Evolutionary conservation across 2,329 filamentous ascomycete genomes (phyloP), one percentile per base, ranked within the genome.

Genomic region (Bretziella fagacearum): DNA sequence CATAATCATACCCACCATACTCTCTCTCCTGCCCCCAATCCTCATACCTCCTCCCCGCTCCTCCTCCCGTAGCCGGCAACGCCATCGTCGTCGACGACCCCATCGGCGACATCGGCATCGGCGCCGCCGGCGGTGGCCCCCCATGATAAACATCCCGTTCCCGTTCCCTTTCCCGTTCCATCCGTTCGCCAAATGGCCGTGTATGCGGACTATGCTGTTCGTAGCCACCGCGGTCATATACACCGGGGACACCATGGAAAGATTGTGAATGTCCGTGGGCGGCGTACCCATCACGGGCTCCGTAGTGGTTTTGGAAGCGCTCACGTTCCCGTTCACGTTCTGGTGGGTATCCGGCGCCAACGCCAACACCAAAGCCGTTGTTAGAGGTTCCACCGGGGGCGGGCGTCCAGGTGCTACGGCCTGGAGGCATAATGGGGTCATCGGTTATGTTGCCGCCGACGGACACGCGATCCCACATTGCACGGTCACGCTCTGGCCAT

Each of bases 201-300:
- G 40, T 43, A 3, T 11, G 20, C 13, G 40, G 40, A 30, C 40
- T 43, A 15, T 6, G 15, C 10, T 15, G 39, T 13, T 50, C 48
- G 25, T 44, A 44, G n/a, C 37, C 30, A 15, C 29, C n/a, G 27
- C 27, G 20, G 20, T 17, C 20, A 22, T 29, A 43, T 7, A 7
- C n/a, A 30, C 13, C 13, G 10, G 40, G 26, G 8, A 20, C 26
- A 13, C 48, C 40, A 13, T 39, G 23, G 17, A 47, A 50, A 3
- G 44, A 47, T 17, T 44, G 44, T 5, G 42, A 46, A 17, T 50
- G 48, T 4, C 29, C 29, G n/a, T 49, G 47, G 7, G 32, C 13
- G 17, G 32, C 35, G 42, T 40, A 46, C 33, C 33, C 23, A 23
- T 45, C 29, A 17, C 44, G 40, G 10, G 25, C 20, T 35, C 23